Evolutionary conservation across 306 rosid genomes (phyloP).

Genomic region (Medicago arabica): DNA sequence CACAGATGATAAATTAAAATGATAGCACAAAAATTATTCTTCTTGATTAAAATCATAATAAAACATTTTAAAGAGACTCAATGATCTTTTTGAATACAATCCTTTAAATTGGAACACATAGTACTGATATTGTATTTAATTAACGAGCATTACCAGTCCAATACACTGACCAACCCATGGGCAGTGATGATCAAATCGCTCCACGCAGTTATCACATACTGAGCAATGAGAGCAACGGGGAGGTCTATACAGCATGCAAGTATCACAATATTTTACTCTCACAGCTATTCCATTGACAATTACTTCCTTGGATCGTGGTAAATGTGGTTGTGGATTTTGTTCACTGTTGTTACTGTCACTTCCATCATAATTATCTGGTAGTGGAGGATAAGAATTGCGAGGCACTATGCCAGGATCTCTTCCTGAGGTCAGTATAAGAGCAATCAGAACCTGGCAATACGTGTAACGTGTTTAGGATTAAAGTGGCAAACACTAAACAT

Average conservation of each 20-base stretch:
- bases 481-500: constrained; percentile 30
- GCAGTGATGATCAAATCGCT: constrained; percentile 91
- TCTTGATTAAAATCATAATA: constrained; percentile 7
- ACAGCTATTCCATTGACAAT: constrained; percentile 59
- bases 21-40: constrained; percentile 6
- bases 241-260: constrained; percentile 82
- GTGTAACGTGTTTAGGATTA: constrained; percentile 38
- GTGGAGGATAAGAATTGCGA: constrained; percentile 70
- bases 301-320: constrained; percentile 66
- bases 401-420: constrained; percentile 89
- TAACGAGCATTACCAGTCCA: constrained; percentile 63
- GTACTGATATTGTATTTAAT: constrained; percentile 12
- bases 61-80: neutral
- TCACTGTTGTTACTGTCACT: constrained; percentile 47
- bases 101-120: neutral
- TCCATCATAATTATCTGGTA: constrained; percentile 48
- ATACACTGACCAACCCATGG: constrained; percentile 95
- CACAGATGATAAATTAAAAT: constrained; percentile 1
- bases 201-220: constrained; percentile 78
- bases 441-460: constrained; percentile 62
- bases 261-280: constrained; percentile 72
- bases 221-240: constrained; percentile 86
- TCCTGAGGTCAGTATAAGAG: constrained; percentile 74
- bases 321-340: constrained; percentile 41
- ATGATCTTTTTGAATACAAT: constrained; percentile 9